Base-by-base conservation (phyloP, 495 filamentous ascomycete genomes). In the Chaetomium cochliodes region DNA sequence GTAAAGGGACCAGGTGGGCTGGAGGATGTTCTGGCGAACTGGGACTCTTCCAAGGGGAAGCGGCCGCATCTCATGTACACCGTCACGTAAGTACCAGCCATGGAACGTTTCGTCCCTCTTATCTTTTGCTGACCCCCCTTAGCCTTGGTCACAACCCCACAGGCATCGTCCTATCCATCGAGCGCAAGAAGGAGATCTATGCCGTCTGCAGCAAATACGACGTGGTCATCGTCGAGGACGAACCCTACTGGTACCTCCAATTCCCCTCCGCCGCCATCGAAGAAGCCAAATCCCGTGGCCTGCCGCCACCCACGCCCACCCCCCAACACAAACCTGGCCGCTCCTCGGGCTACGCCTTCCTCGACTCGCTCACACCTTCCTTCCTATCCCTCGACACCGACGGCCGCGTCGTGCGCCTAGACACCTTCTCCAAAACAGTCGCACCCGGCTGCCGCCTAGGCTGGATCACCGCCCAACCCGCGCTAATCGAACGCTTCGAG, bases 181-280 rank as follows among this genome's bases (percentile, higher is more conserved):
- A 86, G 64, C 86, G 93, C 41, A 83, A 90, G 60, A 88, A 84
- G 65, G 87, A 90, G 55, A 84, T 97, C 52, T 96, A 97, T 74
- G 82, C 81, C 9, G 73, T 97, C 42, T 96, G 92, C 78, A 85
- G 85, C 67, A 85, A 86, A 69, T 94, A 91, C 75, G 92, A 98
- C 74, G 86, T 98, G 63, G 85, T 97, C 69, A 96, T 97, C 65
- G 79, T 96, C 67, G 93, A 98, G 76, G 93, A 98, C 72, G 92
- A 96, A 62, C 93, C 93, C 3, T 98, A 98, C 77, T 98, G 92
- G 91, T 93, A 94, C 71, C 83, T 98, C 15, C 93, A 97, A 70
- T 97, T 85, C 68, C 91, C 91, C 2, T 90, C 88, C 3, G 87
- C 87, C 5, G 78, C 80, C 42, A 20, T 66, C 47, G 77, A 77